Evolutionary conservation across 2,329 filamentous ascomycete genomes (phyloP), one percentile per base, ranked within the genome.

Genomic region (Verruconis gallopava): DNA sequence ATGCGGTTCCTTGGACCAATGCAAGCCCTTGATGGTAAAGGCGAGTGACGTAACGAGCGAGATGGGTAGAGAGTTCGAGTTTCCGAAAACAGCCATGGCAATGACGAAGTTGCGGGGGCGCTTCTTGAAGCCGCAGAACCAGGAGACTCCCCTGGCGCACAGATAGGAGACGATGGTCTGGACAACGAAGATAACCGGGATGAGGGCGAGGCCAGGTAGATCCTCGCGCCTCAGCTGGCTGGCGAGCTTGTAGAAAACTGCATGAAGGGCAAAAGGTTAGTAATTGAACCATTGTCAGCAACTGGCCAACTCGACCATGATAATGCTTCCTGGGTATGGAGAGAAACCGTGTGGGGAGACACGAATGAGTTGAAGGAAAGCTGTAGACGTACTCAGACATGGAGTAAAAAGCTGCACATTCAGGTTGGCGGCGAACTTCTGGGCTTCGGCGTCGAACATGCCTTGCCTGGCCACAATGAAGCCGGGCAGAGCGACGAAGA

Each of bases 371-470:
- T n/a, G n/a, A n/a, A n/a, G n/a, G n/a, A 38, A 9, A 21, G 9
- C 21, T 28, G 34, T 17, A 37, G 25, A 64, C 79, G 47, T 77
- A 93, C 85, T 93, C 49, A 98, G 77, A 60, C 91, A 96, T 49
- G 91, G 91, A 21, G 91, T 98, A 63, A 98, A 98, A 33, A 98
- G 72, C 66, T 83, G 84, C 45, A 95, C 86, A 60, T 98, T 98
- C 51, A 98, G 71, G 57, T 98, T 95, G 42, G 91, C 89, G 39
- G 95, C 71, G 56, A 98, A 93, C 63, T 95, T 96, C 61, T 98
- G 91, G 59, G 88, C 84, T 40, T 94, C 86, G 48, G 85, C 85
- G 62, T 93, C 85, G 62, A 98, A 96, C 65, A 94, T 83, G 58
- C 91, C 91, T 53, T 85, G 72, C 30, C 82, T 72, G 11, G 91